Percentiles rank a stretch among this genome's conserved stretches.
These are phyloP conservation scores for Ophiostoma triangulosporum DNA, from an alignment of 2,329 filamentous ascomycete genomes.

Conservation along the genomic window DNA sequence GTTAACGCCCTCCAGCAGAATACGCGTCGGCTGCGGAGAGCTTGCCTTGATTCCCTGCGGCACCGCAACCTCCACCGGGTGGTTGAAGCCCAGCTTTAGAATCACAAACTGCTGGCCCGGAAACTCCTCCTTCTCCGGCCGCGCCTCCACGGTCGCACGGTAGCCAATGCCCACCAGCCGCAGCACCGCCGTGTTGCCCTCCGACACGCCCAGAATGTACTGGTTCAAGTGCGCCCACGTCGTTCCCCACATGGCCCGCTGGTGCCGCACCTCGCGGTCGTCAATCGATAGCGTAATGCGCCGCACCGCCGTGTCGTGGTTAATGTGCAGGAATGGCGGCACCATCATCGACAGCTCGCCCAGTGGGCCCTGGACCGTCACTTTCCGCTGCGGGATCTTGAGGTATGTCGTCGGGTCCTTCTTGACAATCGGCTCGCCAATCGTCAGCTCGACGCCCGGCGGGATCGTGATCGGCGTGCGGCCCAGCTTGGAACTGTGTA, in stretches of 20 bases:
- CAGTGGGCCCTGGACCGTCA: constrained; percentile 69
- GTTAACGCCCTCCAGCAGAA: constrained; percentile 77
- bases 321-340: constrained; percentile 63
- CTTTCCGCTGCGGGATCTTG: constrained; percentile 47
- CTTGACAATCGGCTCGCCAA: constrained; percentile 47
- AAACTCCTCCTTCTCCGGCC: constrained; percentile 59
- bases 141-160: constrained; percentile 72
- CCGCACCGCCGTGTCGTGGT: constrained; percentile 48
- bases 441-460: constrained; percentile 63
- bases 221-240: constrained; percentile 81
- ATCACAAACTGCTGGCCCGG: constrained; percentile 79
- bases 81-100: constrained; percentile 91
- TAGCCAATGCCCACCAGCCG: constrained; percentile 93
- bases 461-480: constrained; percentile 68
- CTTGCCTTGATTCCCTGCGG: constrained; percentile 74
- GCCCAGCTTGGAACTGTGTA: constrained; percentile 69
- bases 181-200: constrained; percentile 89
- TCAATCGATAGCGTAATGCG: constrained; percentile 57
- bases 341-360: constrained; percentile 67
- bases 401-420: constrained; percentile 46
- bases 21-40: constrained; percentile 79
- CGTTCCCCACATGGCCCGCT: constrained; percentile 96
- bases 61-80: constrained; percentile 81
- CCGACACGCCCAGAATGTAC: constrained; percentile 84
- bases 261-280: constrained; percentile 54